Evolutionary conservation across 1,139 yeast species (phyloP).

Genomic region (Meyerozyma guilliermondii): DNA sequence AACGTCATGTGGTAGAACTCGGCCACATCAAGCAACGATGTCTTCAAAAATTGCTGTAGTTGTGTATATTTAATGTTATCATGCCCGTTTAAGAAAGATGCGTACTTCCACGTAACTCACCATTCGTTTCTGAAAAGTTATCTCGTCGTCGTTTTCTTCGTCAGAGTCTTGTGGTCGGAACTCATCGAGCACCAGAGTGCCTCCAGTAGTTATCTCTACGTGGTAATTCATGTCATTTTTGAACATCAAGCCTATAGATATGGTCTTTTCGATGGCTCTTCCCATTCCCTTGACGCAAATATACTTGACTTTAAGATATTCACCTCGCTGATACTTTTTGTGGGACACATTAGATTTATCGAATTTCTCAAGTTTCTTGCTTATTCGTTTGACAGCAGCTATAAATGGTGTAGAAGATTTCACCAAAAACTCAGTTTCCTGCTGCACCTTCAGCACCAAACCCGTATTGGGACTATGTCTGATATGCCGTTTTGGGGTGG

Average conservation of each 20-base stretch:
- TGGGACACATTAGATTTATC: slow-evolving; percentile 22
- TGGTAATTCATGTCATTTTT: slow-evolving; percentile 38
- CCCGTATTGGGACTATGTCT: slow-evolving; percentile 42
- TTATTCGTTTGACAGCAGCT: slow-evolving; percentile 55
- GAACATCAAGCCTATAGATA: slow-evolving; percentile 49
- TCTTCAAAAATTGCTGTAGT: slow-evolving; percentile 7
- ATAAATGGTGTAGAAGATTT: slow-evolving; percentile 58
- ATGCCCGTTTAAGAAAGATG: slow-evolving; percentile 35
- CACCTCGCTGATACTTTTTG: slow-evolving; percentile 33
- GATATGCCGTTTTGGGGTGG: slow-evolving; percentile 16
- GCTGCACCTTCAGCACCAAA: slow-evolving; percentile 26
- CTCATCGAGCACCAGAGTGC: slow-evolving; percentile 62
- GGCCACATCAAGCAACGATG: slow-evolving; percentile 39
- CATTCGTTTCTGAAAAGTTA: slow-evolving; percentile 42
- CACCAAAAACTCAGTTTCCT: slow-evolving; percentile 48
- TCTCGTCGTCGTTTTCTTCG: slow-evolving; percentile 34
- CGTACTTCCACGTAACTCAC: slow-evolving; percentile 57
- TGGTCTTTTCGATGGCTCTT: slow-evolving; percentile 49
- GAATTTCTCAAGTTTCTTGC: slow-evolving; percentile 39
- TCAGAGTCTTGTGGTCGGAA: slow-evolving; percentile 22
- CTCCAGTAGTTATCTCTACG: slow-evolving; percentile 54
- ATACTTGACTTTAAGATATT: slow-evolving; percentile 34
- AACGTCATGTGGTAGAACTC: slow-evolving; percentile 44
- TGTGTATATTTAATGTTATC: background rate
- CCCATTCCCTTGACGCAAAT: slow-evolving; percentile 68